Conservation (phyloP, 192 early-diverging fungal genomes). For the Entophlyctis helioformis region DNA sequence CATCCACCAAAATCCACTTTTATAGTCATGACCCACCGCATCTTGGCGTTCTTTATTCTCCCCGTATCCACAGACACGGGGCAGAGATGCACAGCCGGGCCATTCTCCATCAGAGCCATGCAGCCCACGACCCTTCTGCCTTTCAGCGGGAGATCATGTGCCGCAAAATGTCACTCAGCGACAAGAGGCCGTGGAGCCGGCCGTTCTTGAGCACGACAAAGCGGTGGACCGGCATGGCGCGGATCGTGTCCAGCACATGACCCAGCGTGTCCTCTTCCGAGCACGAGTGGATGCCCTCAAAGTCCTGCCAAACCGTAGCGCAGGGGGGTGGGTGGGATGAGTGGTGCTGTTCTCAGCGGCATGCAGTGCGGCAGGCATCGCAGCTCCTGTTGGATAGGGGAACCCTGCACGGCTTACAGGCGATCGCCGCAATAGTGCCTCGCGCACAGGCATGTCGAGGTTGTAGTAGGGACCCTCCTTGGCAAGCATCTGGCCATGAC, state of each 20-base stretch:
- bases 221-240: conserved; percentile 74
- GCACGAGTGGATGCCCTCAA: conserved; percentile 89
- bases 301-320: conserved; percentile 45
- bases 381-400: no score
- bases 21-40: no score
- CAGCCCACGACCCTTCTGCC: no score
- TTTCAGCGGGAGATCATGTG: no score
- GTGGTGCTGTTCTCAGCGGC: background rate
- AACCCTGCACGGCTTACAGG: conserved; percentile 33
- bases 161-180: no score
- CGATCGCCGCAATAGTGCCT: conserved; percentile 71
- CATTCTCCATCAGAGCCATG: no score
- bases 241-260: conserved; percentile 80
- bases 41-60: no score
- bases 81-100: no score
- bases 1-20: no score
- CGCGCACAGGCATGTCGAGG: conserved; percentile 75
- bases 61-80: no score
- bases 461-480: conserved; percentile 56
- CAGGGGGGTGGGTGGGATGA: background rate
- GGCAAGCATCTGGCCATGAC: conserved; percentile 14
- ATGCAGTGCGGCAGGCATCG: background rate
- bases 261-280: conserved; percentile 73
- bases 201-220: conserved; percentile 82
- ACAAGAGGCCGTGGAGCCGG: no score